A percentile compares a stretch with the other conserved stretches of the same genome.
Evolutionary conservation across 257 asterid genomes (phyloP).

Genomic region (Prunella vulgaris): DNA sequence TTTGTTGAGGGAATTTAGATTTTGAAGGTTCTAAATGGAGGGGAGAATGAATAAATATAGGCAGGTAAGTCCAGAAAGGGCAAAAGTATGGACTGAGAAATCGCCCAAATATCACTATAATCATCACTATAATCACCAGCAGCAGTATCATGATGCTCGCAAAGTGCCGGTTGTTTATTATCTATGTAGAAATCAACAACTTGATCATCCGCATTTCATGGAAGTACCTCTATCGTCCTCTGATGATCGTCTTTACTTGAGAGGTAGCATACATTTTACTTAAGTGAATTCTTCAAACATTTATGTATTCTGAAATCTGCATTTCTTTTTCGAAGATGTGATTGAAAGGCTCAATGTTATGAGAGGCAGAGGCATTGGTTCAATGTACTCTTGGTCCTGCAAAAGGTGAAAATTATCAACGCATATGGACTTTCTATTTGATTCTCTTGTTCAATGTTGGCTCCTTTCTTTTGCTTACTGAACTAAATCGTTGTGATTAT

Average conservation of each 20-base stretch:
- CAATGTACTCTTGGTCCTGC: constrained; percentile 98
- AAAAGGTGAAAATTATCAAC: constrained; percentile 67
- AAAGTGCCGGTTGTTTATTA: constrained; percentile 79
- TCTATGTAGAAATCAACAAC: constrained; percentile 75
- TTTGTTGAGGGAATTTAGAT: constrained; percentile 6
- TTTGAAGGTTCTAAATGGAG: constrained; percentile 34
- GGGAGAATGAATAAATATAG: constrained; percentile 56
- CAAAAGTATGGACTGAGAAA: constrained; percentile 87
- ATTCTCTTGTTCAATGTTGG: not conserved
- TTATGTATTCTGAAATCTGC: not conserved
- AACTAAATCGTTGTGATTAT: not conserved
- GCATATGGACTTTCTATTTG: not conserved
- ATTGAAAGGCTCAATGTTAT: constrained; percentile 72
- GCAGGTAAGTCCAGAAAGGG: constrained; percentile 80
- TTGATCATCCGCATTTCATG: constrained; percentile 99
- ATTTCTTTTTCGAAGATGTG: constrained; percentile 58
- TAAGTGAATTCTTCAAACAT: not conserved
- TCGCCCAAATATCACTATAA: constrained; percentile 49
- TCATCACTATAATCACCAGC: constrained; percentile 21
- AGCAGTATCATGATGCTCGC: constrained; percentile 21
- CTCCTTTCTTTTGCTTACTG: not conserved
- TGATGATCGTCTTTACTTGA: constrained; percentile 72
- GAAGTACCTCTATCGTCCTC: constrained; percentile 76
- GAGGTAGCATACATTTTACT: constrained; percentile 45
- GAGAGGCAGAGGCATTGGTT: constrained; percentile 94